Evolutionary conservation across 2,329 filamentous ascomycete species (phyloP).

Genomic region (Conoideocrella luteorostrata): DNA sequence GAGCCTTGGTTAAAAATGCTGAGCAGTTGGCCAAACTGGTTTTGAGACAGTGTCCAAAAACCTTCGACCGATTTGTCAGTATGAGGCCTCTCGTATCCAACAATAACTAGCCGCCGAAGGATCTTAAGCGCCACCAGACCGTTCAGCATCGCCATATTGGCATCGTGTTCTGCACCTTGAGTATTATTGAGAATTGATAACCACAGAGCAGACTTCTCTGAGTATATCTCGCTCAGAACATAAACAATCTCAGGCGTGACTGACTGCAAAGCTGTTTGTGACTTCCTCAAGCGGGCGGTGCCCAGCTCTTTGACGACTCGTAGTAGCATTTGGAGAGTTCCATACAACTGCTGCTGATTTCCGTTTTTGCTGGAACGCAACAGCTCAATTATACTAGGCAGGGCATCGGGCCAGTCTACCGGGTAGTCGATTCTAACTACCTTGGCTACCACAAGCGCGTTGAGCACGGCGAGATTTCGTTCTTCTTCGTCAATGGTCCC

Average conservation of each 20-base stretch:
- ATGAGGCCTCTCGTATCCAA: slow-evolving; percentile 79
- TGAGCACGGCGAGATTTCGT: slow-evolving; percentile 72
- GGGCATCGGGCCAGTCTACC: slow-evolving; percentile 67
- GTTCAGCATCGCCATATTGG: slow-evolving; percentile 62
- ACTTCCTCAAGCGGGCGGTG: slow-evolving; percentile 68
- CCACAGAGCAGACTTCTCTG: slow-evolving; percentile 67
- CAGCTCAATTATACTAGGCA: slow-evolving; percentile 54
- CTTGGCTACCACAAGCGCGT: slow-evolving; percentile 81
- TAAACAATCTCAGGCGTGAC: slow-evolving; percentile 80
- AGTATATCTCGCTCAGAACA: slow-evolving; percentile 71
- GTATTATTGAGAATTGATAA: slow-evolving; percentile 51
- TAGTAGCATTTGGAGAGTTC: slow-evolving; percentile 70
- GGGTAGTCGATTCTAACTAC: slow-evolving; percentile 87
- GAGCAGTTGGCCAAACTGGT: slow-evolving; percentile 73
- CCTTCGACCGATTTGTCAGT: slow-evolving; percentile 67
- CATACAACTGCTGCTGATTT: slow-evolving; percentile 60
- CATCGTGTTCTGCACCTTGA: slow-evolving; percentile 51
- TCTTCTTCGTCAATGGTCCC: slow-evolving; percentile 73
- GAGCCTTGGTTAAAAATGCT: slow-evolving; percentile 52
- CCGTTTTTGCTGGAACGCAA: slow-evolving; percentile 48
- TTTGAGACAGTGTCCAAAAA: slow-evolving; percentile 74
- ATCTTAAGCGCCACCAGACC: slow-evolving; percentile 75
- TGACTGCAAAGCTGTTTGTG: slow-evolving; percentile 68
- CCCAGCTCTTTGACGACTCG: slow-evolving; percentile 87
- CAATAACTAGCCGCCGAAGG: slow-evolving; percentile 69